These are phyloP conservation scores for Petasospora fabianii DNA, from an alignment of 1,139 yeast genomes.

Conservation along the genomic window DNA sequence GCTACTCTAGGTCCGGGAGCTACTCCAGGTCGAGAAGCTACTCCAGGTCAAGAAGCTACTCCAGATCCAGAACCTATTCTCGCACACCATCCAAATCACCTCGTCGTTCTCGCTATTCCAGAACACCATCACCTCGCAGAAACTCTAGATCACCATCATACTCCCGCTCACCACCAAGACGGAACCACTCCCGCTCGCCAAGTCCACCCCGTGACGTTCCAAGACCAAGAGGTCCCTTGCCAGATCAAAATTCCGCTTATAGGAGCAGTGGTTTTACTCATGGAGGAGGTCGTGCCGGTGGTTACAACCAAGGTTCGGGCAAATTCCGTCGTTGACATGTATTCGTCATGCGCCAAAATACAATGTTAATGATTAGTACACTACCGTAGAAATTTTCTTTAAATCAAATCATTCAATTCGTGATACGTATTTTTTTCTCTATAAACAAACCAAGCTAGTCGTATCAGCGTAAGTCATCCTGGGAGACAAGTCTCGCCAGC, in stretches of 20 bases:
- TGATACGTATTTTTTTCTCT: too few species aligned
- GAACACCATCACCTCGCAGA: slow-evolving; percentile 2
- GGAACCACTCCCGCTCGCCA: slow-evolving; percentile 6
- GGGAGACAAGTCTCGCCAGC: too few species aligned
- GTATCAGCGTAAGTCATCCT: too few species aligned
- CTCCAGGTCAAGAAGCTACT: slow-evolving; percentile 1
- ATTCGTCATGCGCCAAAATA: too few species aligned
- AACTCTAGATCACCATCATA: slow-evolving; percentile 2
- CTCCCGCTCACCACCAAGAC: slow-evolving; percentile 11
- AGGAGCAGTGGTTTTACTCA: background rate
- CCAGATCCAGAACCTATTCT: slow-evolving; percentile 4
- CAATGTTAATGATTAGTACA: too few species aligned
- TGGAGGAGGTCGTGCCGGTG: background rate
- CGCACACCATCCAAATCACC: slow-evolving; percentile 1
- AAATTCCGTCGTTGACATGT: too few species aligned
- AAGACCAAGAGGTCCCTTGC: slow-evolving; percentile 1
- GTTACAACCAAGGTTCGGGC: too few species aligned
- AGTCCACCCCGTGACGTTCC: background rate
- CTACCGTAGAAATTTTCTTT: too few species aligned
- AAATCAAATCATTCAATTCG: too few species aligned
- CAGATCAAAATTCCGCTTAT: slow-evolving; percentile 1
- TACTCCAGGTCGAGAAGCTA: background rate
- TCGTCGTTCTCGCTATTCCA: background rate
- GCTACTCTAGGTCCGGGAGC: background rate
- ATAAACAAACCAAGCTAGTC: too few species aligned